phyloP scores from a whole-genome alignment of 345 rosid species.

The Psidium friedrichsthalianum region DNA sequence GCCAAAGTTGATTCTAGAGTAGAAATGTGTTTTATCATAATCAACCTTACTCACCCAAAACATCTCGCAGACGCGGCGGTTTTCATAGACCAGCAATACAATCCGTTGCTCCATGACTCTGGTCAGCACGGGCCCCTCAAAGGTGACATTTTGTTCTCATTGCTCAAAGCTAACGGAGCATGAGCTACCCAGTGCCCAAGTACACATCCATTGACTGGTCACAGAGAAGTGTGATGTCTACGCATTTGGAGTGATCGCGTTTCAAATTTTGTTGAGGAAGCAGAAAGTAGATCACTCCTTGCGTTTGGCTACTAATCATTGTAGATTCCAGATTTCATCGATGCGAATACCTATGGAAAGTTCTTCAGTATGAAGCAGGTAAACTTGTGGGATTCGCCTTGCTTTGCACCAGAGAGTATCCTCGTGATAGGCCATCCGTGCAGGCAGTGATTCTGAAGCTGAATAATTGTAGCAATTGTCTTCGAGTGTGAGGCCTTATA shows the following conservation, averaged over 20 bases:
- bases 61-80: too few species aligned
- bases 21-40: too few species aligned
- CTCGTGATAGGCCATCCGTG: constrained; percentile 56
- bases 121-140: constrained; percentile 69
- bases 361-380: constrained; percentile 53
- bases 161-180: constrained; percentile 71
- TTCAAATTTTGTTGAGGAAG: constrained; percentile 64
- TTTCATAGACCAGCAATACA: constrained; percentile 36
- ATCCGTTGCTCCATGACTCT: constrained; percentile 53
- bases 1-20: too few species aligned
- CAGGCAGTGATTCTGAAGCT: constrained; percentile 56
- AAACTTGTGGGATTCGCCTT: constrained; percentile 58
- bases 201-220: constrained; percentile 61
- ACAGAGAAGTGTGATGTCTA: constrained; percentile 76
- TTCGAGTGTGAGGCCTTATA: constrained; percentile 6
- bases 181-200: constrained; percentile 89
- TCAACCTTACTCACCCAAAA: too few species aligned
- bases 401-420: constrained; percentile 54
- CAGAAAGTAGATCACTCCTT: constrained; percentile 28
- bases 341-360: constrained; percentile 45
- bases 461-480: constrained; percentile 53
- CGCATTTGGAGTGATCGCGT: constrained; percentile 56
- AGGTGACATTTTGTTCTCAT: constrained; percentile 57
- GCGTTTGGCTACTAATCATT: constrained; percentile 38
- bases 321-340: constrained; percentile 52